Evolutionary conservation across 352 stramenopile species (phyloP).

Genomic region (Vaucheria bursata): DNA sequence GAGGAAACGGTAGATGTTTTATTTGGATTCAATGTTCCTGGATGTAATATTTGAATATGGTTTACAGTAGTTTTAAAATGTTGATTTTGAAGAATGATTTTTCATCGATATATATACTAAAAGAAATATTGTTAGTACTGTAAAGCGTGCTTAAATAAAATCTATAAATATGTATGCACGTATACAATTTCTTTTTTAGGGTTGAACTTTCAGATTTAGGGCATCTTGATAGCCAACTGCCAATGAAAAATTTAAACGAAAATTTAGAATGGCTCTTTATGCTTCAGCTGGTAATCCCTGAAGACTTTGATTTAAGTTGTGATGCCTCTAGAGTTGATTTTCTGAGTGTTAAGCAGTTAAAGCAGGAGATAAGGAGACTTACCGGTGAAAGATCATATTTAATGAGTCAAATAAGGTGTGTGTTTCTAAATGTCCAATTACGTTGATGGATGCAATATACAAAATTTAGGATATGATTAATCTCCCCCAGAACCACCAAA

Average conservation of each 20-base stretch:
- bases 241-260: conserved; percentile 8
- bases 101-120: background rate
- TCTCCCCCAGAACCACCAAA: no score
- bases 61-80: background rate
- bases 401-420: conserved; percentile 20
- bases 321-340: conserved; percentile 2
- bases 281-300: conserved; percentile 32
- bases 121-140: background rate
- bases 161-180: no score
- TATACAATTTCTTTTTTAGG: no score
- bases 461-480: no score
- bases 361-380: conserved; percentile 26
- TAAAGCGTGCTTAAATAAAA: no score
- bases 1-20: no score
- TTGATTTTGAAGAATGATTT: background rate
- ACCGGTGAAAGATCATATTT: conserved; percentile 30
- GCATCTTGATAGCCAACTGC: background rate
- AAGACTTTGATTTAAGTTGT: background rate
- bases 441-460: no score
- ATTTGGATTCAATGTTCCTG: no score
- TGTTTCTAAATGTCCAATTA: no score
- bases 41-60: background rate
- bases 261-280: conserved; percentile 23
- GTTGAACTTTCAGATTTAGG: background rate
- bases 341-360: conserved; percentile 30